Evolutionary conservation across 2,329 filamentous ascomycete genomes (phyloP).

Genomic region (Fusarium haematococcum): DNA sequence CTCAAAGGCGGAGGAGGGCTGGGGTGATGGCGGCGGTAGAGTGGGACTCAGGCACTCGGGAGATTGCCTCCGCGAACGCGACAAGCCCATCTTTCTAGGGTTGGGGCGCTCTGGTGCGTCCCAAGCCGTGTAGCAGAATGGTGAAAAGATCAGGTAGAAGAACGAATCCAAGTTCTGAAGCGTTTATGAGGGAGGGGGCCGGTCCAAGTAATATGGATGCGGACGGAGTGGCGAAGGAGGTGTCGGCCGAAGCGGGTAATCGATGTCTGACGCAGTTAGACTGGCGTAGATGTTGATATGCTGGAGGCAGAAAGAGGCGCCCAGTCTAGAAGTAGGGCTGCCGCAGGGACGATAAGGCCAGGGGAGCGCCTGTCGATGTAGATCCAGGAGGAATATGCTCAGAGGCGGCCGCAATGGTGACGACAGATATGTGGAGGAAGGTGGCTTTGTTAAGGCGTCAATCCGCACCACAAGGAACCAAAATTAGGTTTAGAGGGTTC

Average conservation of each 20-base stretch:
- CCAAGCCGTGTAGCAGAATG: slow-evolving; percentile 28
- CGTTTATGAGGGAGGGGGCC: slow-evolving; percentile 29
- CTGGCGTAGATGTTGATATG: slow-evolving; percentile 37
- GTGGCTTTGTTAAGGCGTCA: slow-evolving; percentile 35
- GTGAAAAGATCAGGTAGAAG: slow-evolving; percentile 17
- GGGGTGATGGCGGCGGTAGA: slow-evolving; percentile 57
- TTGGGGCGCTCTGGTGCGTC: slow-evolving; percentile 35
- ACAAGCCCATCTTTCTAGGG: slow-evolving; percentile 57
- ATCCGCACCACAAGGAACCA: slow-evolving; percentile 12
- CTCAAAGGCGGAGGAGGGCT: slow-evolving; percentile 58
- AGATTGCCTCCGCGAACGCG: slow-evolving; percentile 59
- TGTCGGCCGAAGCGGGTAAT: slow-evolving; percentile 32
- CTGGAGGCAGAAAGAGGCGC: slow-evolving; percentile 37
- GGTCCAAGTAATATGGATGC: slow-evolving; percentile 39
- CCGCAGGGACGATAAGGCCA: slow-evolving; percentile 29
- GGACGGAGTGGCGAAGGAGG: slow-evolving; percentile 26
- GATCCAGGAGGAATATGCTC: slow-evolving; percentile 13
- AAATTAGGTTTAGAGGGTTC: slow-evolving; percentile 22
- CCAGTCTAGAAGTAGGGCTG: slow-evolving; percentile 42
- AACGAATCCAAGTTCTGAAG: slow-evolving; percentile 17
- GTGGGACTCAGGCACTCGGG: slow-evolving; percentile 57
- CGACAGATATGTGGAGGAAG: slow-evolving; percentile 23
- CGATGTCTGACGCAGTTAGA: slow-evolving; percentile 33
- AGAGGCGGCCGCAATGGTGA: slow-evolving; percentile 17
- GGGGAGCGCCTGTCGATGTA: slow-evolving; percentile 14